phyloP scores from a whole-genome alignment of 768 basidiomycete species.

The Melanogaster broomeanus region DNA sequence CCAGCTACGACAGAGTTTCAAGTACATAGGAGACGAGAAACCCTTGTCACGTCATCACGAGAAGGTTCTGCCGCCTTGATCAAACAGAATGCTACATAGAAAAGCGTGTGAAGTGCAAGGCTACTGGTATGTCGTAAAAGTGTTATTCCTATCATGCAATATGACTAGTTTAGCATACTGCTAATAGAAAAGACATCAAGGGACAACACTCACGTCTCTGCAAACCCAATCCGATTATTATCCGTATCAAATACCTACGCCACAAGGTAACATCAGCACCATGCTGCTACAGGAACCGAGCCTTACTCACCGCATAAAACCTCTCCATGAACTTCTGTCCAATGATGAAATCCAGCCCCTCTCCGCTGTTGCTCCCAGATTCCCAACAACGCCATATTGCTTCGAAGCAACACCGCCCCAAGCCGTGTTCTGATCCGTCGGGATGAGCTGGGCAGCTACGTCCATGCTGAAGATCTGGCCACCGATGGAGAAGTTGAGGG shows the following conservation, averaged over 20 bases:
- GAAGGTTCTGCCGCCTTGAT: too few species aligned
- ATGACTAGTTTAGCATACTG: background rate
- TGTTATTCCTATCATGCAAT: constrained; percentile 22
- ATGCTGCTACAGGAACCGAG: background rate
- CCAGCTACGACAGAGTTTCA: too few species aligned
- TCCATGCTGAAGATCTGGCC: constrained; percentile 13
- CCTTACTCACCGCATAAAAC: constrained; percentile 12
- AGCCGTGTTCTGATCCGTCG: constrained; percentile 10
- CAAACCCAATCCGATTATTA: constrained; percentile 18
- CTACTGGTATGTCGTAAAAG: constrained; percentile 14
- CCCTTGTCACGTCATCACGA: too few species aligned
- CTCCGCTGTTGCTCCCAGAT: background rate
- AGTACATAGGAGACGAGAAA: too few species aligned
- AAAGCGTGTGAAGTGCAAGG: too few species aligned
- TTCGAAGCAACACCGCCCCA: constrained; percentile 12
- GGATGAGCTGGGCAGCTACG: constrained; percentile 22
- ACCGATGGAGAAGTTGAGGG: constrained; percentile 15
- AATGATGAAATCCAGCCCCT: constrained; percentile 15
- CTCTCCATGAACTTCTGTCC: constrained; percentile 20
- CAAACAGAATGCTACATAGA: too few species aligned
- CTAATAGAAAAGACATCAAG: background rate
- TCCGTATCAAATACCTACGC: constrained; percentile 24
- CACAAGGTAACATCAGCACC: background rate
- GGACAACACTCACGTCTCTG: constrained; percentile 26
- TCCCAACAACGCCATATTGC: constrained; percentile 10